These are phyloP conservation scores for Quercus lobata DNA, from an alignment of 331 rosid species.

Conservation along the genomic window DNA sequence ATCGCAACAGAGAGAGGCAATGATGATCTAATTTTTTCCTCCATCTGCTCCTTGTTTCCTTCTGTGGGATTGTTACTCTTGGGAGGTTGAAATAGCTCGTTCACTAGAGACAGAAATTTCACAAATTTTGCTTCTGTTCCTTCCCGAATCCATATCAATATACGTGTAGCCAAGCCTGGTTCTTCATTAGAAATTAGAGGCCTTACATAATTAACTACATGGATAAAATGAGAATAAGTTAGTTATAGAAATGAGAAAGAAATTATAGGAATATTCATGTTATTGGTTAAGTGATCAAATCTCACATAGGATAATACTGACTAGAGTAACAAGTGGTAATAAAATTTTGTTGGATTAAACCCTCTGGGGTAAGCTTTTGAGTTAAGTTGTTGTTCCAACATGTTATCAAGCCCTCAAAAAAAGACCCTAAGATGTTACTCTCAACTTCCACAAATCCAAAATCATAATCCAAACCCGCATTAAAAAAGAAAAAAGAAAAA, in stretches of 20 bases:
- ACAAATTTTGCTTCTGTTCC: constrained; percentile 44
- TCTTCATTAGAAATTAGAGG: constrained; percentile 24
- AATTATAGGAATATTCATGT: background rate
- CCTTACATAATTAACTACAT: constrained; percentile 26
- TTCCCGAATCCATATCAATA: constrained; percentile 48
- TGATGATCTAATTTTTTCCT: no score
- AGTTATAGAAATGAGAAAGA: background rate
- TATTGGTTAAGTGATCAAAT: no score
- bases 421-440: background rate
- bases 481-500: no score
- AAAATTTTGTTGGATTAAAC: background rate
- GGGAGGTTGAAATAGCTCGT: no score
- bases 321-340: no score
- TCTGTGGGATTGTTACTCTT: no score
- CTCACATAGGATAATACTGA: no score
- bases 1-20: no score
- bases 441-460: background rate
- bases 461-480: no score
- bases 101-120: no score
- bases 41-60: no score
- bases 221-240: background rate
- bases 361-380: background rate
- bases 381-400: background rate
- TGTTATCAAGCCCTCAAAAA: background rate
- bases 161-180: constrained; percentile 22